Evolutionary conservation across 2,329 filamentous ascomycete genomes (phyloP).

Genomic region (Thelonectria rubi): DNA sequence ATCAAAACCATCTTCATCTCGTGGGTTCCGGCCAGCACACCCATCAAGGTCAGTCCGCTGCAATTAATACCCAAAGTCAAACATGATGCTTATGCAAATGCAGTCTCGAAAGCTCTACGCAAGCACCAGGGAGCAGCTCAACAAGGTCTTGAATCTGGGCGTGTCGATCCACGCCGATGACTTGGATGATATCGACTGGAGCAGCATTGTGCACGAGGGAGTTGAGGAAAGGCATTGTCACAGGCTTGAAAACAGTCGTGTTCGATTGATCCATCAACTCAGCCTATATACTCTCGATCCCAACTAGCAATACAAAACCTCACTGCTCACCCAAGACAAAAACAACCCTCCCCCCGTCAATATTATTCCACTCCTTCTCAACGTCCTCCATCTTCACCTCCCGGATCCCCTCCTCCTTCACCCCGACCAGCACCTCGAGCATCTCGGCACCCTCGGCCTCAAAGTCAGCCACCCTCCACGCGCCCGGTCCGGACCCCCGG

Average conservation of each 20-base stretch:
- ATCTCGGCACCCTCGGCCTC: slow-evolving; percentile 33
- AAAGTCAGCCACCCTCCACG: slow-evolving; percentile 48
- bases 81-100: neutral
- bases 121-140: slow-evolving; percentile 35
- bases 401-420: slow-evolving; percentile 31
- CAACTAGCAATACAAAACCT: neutral
- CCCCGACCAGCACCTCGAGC: slow-evolving; percentile 36
- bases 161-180: slow-evolving; percentile 31
- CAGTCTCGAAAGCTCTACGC: slow-evolving; percentile 37
- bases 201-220: slow-evolving; percentile 19
- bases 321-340: slow-evolving; percentile 35
- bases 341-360: slow-evolving; percentile 39
- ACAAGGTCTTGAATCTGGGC: slow-evolving; percentile 28
- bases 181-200: slow-evolving; percentile 28
- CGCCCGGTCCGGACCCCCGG: slow-evolving; percentile 55
- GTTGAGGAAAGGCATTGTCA: neutral
- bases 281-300: neutral
- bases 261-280: neutral
- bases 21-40: slow-evolving; percentile 27
- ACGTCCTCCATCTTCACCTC: slow-evolving; percentile 38
- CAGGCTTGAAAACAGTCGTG: neutral
- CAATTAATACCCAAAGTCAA: neutral
- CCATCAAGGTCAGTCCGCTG: slow-evolving; percentile 27
- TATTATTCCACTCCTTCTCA: slow-evolving; percentile 37
- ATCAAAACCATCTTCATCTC: slow-evolving; percentile 33